Evolutionary conservation across 192 early-diverging fungal genomes (phyloP).

Genomic region (Dissophora globulifera): DNA sequence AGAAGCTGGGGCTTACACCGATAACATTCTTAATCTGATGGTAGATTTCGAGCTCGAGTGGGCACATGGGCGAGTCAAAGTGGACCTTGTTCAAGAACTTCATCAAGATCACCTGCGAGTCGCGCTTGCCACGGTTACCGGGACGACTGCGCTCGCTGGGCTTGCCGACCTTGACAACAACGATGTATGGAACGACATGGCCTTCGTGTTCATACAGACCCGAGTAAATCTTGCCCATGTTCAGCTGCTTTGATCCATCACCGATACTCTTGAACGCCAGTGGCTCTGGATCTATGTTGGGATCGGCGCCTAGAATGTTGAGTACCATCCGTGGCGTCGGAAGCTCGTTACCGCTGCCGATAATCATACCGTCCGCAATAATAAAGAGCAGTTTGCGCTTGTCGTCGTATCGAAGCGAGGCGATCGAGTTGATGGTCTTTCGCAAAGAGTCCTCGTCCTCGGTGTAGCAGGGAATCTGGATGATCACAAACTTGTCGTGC

Average conservation of each 20-base stretch:
- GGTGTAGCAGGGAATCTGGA: conserved; percentile 95
- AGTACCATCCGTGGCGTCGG: conserved; percentile 96
- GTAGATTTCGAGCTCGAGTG: conserved; percentile 95
- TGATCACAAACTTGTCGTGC: conserved; percentile 96
- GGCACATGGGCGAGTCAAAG: conserved; percentile 89
- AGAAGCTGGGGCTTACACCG: conserved; percentile 84
- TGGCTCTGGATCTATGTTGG: conserved; percentile 76
- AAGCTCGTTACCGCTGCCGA: conserved; percentile 95
- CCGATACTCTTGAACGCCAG: conserved; percentile 87
- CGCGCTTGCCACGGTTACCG: conserved; percentile 97
- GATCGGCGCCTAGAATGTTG: conserved; percentile 91
- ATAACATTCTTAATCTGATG: conserved; percentile 98
- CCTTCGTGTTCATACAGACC: conserved; percentile 92
- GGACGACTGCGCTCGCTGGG: conserved; percentile 86
- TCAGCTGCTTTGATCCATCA: conserved; percentile 90
- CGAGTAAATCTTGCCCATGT: conserved; percentile 96
- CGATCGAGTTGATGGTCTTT: conserved; percentile 86
- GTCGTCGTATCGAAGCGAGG: conserved; percentile 82
- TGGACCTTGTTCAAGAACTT: conserved; percentile 92
- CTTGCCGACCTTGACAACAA: conserved; percentile 94
- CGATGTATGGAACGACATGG: conserved; percentile 91
- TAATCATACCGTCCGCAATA: conserved; percentile 92
- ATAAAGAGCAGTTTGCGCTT: conserved; percentile 90
- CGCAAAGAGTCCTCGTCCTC: conserved; percentile 88
- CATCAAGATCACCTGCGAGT: conserved; percentile 97